Conservation (phyloP, 108 stramenopile genomes). For the Conticribra weissflogii region DNA sequence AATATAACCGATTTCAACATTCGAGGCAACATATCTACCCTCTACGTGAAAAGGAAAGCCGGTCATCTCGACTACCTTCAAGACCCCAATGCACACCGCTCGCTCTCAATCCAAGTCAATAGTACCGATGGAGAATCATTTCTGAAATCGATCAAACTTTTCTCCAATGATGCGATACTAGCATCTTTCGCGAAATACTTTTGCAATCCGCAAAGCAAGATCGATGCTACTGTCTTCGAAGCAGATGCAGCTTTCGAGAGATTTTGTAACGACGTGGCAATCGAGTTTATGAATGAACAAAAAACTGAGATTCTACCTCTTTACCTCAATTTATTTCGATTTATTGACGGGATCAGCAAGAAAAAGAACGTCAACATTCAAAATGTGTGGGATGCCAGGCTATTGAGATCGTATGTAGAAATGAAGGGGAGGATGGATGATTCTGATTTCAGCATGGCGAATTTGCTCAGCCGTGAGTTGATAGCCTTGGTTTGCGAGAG, state of each 20-base stretch:
- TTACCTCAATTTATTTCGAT: conserved; percentile 52
- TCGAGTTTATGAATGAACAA: conserved; percentile 64
- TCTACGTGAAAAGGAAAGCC: conserved; percentile 86
- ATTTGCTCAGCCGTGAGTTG: conserved; percentile 13
- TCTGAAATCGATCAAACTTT: conserved; percentile 66
- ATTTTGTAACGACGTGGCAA: conserved; percentile 63
- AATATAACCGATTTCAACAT: conserved; percentile 30
- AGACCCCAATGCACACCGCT: conserved; percentile 60
- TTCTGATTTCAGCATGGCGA: too few species aligned
- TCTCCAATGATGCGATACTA: conserved; percentile 75
- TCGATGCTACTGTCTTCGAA: not conserved
- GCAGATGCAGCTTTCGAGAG: conserved; percentile 11
- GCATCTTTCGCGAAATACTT: conserved; percentile 73
- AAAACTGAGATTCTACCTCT: conserved; percentile 59
- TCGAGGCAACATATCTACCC: conserved; percentile 17
- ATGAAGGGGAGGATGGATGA: not conserved
- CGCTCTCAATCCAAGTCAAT: conserved; percentile 50
- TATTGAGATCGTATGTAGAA: conserved; percentile 37
- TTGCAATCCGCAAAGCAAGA: conserved; percentile 45
- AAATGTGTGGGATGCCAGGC: conserved; percentile 49
- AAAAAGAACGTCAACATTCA: conserved; percentile 9
- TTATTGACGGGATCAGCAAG: conserved; percentile 37
- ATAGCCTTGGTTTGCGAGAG: conserved; percentile 11
- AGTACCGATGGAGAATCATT: conserved; percentile 39
- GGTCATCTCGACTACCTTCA: conserved; percentile 76